phyloP scores from a whole-genome alignment of 1,284 basidiomycete species.

The Flammula alnicola region DNA sequence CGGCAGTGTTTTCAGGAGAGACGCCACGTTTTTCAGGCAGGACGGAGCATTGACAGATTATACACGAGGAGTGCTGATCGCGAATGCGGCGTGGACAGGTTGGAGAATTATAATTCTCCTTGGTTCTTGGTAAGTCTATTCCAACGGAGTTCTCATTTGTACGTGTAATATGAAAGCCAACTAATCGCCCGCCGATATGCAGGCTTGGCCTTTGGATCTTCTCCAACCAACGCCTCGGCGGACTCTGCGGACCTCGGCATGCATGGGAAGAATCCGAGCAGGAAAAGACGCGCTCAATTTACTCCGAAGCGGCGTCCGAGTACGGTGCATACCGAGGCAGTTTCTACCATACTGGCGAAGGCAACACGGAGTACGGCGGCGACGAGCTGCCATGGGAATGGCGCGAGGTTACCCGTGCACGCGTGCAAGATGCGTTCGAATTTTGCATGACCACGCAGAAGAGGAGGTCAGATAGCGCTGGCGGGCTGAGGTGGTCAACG shows the following conservation, averaged over 20 bases:
- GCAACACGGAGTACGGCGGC: slow-evolving; percentile 21
- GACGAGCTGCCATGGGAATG: slow-evolving; percentile 73
- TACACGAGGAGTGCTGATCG: slow-evolving; percentile 72
- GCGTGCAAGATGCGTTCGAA: slow-evolving; percentile 80
- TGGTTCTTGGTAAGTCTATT: slow-evolving; percentile 60
- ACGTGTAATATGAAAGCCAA: slow-evolving; percentile 11
- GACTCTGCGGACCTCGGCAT: slow-evolving; percentile 80
- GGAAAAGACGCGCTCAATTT: slow-evolving; percentile 59
- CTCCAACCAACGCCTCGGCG: slow-evolving; percentile 74
- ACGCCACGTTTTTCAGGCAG: slow-evolving; percentile 72
- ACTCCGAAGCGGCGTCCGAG: slow-evolving; percentile 52
- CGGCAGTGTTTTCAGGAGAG: slow-evolving; percentile 44
- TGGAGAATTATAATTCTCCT: slow-evolving; percentile 71
- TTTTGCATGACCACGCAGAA: slow-evolving; percentile 67
- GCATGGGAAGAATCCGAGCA: slow-evolving; percentile 80
- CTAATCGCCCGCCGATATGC: background rate
- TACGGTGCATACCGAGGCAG: slow-evolving; percentile 28
- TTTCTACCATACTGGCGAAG: slow-evolving; percentile 17
- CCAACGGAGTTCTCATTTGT: slow-evolving; percentile 6
- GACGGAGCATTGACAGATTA: slow-evolving; percentile 74
- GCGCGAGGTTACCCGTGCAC: slow-evolving; percentile 69
- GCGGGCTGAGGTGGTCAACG: slow-evolving; percentile 21
- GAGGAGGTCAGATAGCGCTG: slow-evolving; percentile 35
- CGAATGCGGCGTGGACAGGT: slow-evolving; percentile 78
- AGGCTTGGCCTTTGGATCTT: slow-evolving; percentile 78